phyloP scores from a whole-genome alignment of 2,329 filamentous ascomycete genomes.

The Beauveria varroae region DNA sequence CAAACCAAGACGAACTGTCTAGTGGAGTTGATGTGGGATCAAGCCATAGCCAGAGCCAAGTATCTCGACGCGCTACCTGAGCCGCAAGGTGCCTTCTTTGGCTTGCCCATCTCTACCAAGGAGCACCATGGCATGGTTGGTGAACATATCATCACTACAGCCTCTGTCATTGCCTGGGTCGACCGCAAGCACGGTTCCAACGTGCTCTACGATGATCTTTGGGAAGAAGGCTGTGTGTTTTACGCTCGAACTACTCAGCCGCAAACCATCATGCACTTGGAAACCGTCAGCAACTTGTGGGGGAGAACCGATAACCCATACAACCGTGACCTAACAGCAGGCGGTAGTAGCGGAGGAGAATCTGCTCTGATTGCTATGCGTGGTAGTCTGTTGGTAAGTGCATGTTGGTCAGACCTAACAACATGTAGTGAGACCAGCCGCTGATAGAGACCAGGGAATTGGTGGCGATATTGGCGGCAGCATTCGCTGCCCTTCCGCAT shows the following conservation, averaged over 20 bases:
- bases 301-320: slow-evolving; percentile 56
- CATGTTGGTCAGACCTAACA: too few species aligned
- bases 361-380: slow-evolving; percentile 32
- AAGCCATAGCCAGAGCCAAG: slow-evolving; percentile 26
- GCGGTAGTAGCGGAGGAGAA: slow-evolving; percentile 57
- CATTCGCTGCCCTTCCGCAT: slow-evolving; percentile 28
- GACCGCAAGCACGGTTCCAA: slow-evolving; percentile 26
- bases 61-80: slow-evolving; percentile 26
- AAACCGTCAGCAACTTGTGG: slow-evolving; percentile 56
- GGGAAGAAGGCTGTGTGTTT: slow-evolving; percentile 37
- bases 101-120: slow-evolving; percentile 28
- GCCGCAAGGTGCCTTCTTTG: slow-evolving; percentile 25
- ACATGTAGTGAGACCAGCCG: neutral
- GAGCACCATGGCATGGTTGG: slow-evolving; percentile 30
- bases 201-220: slow-evolving; percentile 23
- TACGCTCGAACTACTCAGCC: slow-evolving; percentile 65
- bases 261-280: slow-evolving; percentile 46
- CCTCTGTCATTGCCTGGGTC: slow-evolving; percentile 24
- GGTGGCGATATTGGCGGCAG: slow-evolving; percentile 37
- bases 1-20: slow-evolving; percentile 25
- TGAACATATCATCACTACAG: slow-evolving; percentile 20
- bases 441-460: slow-evolving; percentile 21
- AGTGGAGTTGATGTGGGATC: slow-evolving; percentile 27
- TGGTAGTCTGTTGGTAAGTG: slow-evolving; percentile 29
- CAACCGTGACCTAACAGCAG: slow-evolving; percentile 52